phyloP scores from a whole-genome alignment of 106 monocot genomes.

The Iris macrosiphon region DNA sequence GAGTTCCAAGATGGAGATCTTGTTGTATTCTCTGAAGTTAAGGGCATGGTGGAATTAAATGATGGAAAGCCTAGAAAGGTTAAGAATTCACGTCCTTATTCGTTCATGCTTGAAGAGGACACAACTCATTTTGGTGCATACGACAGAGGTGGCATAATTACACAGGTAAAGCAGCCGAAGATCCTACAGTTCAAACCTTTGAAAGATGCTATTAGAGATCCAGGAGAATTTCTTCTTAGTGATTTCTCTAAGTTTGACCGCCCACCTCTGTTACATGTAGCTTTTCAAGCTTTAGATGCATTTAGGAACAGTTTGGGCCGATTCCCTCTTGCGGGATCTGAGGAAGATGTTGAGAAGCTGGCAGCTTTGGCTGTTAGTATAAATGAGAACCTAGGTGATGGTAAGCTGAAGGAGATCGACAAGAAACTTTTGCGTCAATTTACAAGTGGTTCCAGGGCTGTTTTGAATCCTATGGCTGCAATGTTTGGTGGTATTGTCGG shows the following conservation, averaged over 20 bases:
- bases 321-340: slow-evolving; percentile 3
- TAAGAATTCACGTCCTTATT: slow-evolving; percentile 5
- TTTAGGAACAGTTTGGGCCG: slow-evolving; percentile 3
- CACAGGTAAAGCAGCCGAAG: slow-evolving; percentile 10
- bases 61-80: slow-evolving; percentile 10
- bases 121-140: slow-evolving; percentile 9
- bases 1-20: slow-evolving; percentile 15
- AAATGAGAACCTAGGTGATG: slow-evolving; percentile 3
- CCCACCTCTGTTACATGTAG: slow-evolving; percentile 9
- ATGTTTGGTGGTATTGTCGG: slow-evolving; percentile 12
- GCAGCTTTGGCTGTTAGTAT: not conserved
- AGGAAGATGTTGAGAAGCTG: slow-evolving; percentile 8
- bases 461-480: slow-evolving; percentile 15
- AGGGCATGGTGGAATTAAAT: slow-evolving; percentile 12
- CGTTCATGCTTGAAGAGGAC: slow-evolving; percentile 8
- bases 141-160: slow-evolving; percentile 9
- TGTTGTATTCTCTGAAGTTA: slow-evolving; percentile 8
- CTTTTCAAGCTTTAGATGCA: slow-evolving; percentile 9
- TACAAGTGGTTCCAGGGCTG: slow-evolving; percentile 6
- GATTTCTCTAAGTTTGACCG: slow-evolving; percentile 13
- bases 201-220: slow-evolving; percentile 3
- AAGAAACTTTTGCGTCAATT: slow-evolving; percentile 5
- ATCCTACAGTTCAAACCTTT: slow-evolving; percentile 7
- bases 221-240: slow-evolving; percentile 9
- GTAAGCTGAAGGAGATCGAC: slow-evolving; percentile 7